Base-by-base conservation (phyloP, 148 eudicot genomes). In the Mesembryanthemum crystallinum region DNA sequence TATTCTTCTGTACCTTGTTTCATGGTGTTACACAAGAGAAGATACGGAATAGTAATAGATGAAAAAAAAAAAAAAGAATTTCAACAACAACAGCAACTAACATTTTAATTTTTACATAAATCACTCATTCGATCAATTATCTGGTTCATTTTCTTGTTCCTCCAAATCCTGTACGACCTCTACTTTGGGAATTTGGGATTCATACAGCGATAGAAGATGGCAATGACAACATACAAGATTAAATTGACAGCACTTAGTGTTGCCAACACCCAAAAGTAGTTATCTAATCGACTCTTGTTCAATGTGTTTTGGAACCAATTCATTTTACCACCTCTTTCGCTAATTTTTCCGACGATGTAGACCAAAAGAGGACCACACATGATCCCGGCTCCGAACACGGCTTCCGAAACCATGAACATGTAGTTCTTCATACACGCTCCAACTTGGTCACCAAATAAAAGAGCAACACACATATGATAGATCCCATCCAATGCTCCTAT, bases 261-360 rank as follows among this genome's bases (percentile, higher is more conserved):
- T n/a, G 89, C 83, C 9, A 88, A 74, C 4, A 82, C 83, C 89
- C 86, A 86, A 28, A 84, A 88, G 49, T 82, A 88, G 3, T 81
- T 81, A 67, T 88, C 85, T 67, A 88, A 74, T 0, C 81, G 82
- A 55, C 89, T 86, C 77, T 65, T 73, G 47, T 84, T 86, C 54
- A 88, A 54, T 4, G 86, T 86, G 3, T 69, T 64, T 58, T 82
- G 84, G 25, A 89, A 83, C 92, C 92, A 89, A 68, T 32, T 81
- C 23, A 6, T 29, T 35, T 79, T 35, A 35, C 39, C 39, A 35
- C 39, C 39, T 35, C 39, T 6, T 35, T 35, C 39, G 6, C 39
- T 35, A 6, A 35, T 47, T 77, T 72, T 77, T 4, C 86, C 87
- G 6, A 82, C 86, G 0, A 87, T 28, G 30, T 76, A 71, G 18